Percentiles rank a stretch among this genome's conserved stretches.
Conservation (phyloP, 2,329 filamentous ascomycete species). For the Celoporthe dispersa region DNA sequence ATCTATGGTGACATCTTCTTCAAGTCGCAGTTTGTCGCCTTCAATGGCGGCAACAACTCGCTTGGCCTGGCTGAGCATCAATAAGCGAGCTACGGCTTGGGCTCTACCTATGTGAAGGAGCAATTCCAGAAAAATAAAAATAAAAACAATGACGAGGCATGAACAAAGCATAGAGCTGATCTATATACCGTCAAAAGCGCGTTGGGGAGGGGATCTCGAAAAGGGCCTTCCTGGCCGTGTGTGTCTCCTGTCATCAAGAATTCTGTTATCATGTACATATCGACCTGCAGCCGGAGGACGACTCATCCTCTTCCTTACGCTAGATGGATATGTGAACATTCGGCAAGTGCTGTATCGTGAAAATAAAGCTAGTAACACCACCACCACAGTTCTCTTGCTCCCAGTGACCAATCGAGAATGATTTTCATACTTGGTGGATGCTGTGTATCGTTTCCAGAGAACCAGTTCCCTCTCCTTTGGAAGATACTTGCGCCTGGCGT, state of each 20-base stretch:
- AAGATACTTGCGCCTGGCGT: no score
- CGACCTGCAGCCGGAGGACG: conserved; percentile 3
- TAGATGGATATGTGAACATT: conserved; percentile 6
- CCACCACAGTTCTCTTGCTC: neutral
- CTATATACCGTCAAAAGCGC: neutral
- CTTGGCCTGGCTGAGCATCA: conserved; percentile 53
- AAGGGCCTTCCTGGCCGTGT: neutral
- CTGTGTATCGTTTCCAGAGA: no score
- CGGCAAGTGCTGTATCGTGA: neutral
- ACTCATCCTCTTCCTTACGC: neutral
- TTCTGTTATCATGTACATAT: conserved; percentile 7
- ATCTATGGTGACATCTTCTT: conserved; percentile 68
- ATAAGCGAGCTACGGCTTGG: conserved; percentile 38
- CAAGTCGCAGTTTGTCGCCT: conserved; percentile 64
- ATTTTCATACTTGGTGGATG: no score
- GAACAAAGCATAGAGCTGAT: neutral
- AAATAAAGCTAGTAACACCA: conserved; percentile 5
- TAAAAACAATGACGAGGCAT: conserved; percentile 3
- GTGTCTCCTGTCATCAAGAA: neutral
- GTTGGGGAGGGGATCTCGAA: neutral
- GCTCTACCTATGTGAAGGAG: neutral
- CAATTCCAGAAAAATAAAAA: neutral
- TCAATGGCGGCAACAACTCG: conserved; percentile 59
- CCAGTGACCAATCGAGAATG: neutral
- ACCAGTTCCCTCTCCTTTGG: no score